Conservation (phyloP, 2,329 filamentous ascomycete genomes). For the Aspergillus sp. region DNA sequence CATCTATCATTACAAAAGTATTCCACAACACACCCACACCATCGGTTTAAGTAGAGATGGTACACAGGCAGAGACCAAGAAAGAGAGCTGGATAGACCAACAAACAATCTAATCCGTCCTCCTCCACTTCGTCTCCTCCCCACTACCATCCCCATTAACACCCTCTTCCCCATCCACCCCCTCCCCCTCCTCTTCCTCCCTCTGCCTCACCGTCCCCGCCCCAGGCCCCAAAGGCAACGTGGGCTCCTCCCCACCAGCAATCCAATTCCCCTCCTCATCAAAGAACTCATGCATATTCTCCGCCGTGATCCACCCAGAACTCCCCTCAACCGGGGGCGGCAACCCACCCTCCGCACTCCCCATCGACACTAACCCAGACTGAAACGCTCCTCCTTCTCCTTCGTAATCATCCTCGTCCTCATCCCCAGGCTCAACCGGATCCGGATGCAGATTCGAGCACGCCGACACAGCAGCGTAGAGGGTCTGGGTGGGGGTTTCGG, state of each 20-base stretch:
- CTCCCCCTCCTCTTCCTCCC: slow-evolving; percentile 57
- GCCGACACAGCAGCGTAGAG: slow-evolving; percentile 50
- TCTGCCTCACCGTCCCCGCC: slow-evolving; percentile 64
- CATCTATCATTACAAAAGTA: slow-evolving; percentile 6
- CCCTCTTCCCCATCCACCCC: slow-evolving; percentile 41
- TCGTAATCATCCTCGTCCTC: slow-evolving; percentile 38
- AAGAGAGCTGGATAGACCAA: no score
- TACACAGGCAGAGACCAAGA: no score
- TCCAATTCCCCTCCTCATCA: slow-evolving; percentile 79
- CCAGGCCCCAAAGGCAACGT: slow-evolving; percentile 54
- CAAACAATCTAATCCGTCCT: slow-evolving; percentile 45
- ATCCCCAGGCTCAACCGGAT: slow-evolving; percentile 41
- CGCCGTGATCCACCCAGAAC: slow-evolving; percentile 68
- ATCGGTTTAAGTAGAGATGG: no score
- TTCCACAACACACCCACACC: background rate
- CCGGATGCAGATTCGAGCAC: slow-evolving; percentile 53
- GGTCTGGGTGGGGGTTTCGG: slow-evolving; percentile 42
- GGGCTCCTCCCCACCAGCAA: slow-evolving; percentile 52
- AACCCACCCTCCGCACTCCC: slow-evolving; percentile 41
- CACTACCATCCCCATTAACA: slow-evolving; percentile 33
- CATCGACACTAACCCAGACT: slow-evolving; percentile 40
- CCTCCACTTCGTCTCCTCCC: slow-evolving; percentile 57
- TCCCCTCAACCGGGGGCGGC: slow-evolving; percentile 51
- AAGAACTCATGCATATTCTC: slow-evolving; percentile 87
- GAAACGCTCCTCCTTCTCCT: slow-evolving; percentile 28